Evolutionary conservation across 257 asterid species (phyloP).

Genomic region (Schizonepeta tenuifolia): DNA sequence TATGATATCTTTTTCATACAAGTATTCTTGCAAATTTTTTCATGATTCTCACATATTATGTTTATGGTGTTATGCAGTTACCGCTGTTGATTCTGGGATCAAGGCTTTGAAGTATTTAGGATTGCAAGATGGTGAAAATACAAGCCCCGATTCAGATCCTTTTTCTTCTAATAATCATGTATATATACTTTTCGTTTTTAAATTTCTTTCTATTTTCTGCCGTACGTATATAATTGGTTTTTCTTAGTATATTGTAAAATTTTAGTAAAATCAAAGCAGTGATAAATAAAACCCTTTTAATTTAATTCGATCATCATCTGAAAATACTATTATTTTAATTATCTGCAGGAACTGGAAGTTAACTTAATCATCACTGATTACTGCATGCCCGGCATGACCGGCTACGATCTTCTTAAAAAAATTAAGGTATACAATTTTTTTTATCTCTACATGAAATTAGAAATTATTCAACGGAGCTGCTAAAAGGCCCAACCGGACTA

Average conservation of each 20-base stretch:
- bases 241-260: no score
- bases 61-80: constrained; percentile 45
- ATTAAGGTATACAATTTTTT: constrained; percentile 43
- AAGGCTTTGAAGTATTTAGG: constrained; percentile 65
- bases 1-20: neutral
- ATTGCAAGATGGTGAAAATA: constrained; percentile 43
- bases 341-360: constrained; percentile 47
- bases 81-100: constrained; percentile 64
- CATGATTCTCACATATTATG: neutral
- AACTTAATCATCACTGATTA: constrained; percentile 62
- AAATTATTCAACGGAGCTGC: no score
- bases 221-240: no score
- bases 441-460: no score
- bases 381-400: constrained; percentile 67
- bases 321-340: constrained; percentile 9
- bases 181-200: neutral
- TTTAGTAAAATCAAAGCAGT: neutral
- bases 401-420: constrained; percentile 58
- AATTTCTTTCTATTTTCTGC: neutral
- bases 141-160: constrained; percentile 19
- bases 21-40: neutral
- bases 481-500: no score
- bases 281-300: neutral
- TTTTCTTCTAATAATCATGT: constrained; percentile 24
- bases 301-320: neutral